These are phyloP conservation scores for Vitis rupestris DNA, from an alignment of 164 flowering plant genomes.

Conservation along the genomic window DNA sequence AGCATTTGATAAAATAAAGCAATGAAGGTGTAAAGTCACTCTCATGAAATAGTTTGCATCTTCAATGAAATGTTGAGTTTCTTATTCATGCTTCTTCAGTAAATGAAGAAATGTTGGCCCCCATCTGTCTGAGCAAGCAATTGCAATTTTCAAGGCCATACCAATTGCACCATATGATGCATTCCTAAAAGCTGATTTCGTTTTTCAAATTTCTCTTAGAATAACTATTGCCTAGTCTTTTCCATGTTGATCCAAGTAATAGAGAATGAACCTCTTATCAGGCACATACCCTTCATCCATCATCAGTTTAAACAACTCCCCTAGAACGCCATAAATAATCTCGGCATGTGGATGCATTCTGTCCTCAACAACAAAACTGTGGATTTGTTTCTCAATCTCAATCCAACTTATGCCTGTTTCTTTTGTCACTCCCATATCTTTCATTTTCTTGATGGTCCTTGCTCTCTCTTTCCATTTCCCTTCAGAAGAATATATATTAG, in stretches of 20 bases:
- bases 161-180: no score
- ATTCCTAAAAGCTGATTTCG: no score
- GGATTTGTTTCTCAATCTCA: slow-evolving; percentile 67
- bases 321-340: slow-evolving; percentile 44
- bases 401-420: slow-evolving; percentile 87
- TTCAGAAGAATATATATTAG: slow-evolving; percentile 72
- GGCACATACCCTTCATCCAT: slow-evolving; percentile 66
- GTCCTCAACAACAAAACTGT: slow-evolving; percentile 73
- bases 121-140: no score
- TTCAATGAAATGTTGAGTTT: no score
- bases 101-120: no score
- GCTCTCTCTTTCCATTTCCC: slow-evolving; percentile 79
- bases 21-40: no score
- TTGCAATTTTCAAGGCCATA: no score
- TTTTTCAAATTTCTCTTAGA: no score
- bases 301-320: slow-evolving; percentile 44
- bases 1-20: no score
- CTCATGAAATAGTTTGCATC: no score
- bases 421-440: slow-evolving; percentile 63
- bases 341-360: slow-evolving; percentile 53
- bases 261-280: slow-evolving; percentile 37
- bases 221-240: background rate
- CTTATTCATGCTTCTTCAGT: no score
- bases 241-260: slow-evolving; percentile 21
- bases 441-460: slow-evolving; percentile 60